Evolutionary conservation across 495 filamentous ascomycete species (phyloP).

Genomic region (Lasiosphaeriaceae sp.): DNA sequence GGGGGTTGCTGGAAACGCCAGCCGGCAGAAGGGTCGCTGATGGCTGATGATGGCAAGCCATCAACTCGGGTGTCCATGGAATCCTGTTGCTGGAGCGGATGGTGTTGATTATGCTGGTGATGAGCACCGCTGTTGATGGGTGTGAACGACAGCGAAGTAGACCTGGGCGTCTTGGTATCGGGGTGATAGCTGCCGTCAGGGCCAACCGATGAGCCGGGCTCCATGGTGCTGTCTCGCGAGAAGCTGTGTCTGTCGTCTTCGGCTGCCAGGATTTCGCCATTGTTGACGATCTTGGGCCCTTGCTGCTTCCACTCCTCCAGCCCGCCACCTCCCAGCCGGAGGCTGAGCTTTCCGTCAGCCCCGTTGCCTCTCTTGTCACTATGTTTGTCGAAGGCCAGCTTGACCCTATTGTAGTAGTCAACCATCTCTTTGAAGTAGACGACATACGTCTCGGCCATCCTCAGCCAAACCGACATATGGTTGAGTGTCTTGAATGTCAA

Average conservation of each 20-base stretch:
- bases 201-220: slow-evolving; percentile 23
- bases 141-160: slow-evolving; percentile 42
- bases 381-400: slow-evolving; percentile 50
- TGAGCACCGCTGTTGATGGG: slow-evolving; percentile 42
- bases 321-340: slow-evolving; percentile 57
- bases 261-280: slow-evolving; percentile 33
- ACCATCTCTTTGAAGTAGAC: slow-evolving; percentile 64
- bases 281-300: slow-evolving; percentile 33
- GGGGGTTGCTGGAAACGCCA: slow-evolving; percentile 1
- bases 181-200: slow-evolving; percentile 17
- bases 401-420: slow-evolving; percentile 61
- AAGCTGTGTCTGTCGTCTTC: slow-evolving; percentile 30
- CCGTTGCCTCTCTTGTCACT: slow-evolving; percentile 19
- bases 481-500: slow-evolving; percentile 38
- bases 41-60: neutral
- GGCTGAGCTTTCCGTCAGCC: slow-evolving; percentile 29
- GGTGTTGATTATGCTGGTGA: slow-evolving; percentile 5
- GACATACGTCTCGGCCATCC: slow-evolving; percentile 70
- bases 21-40: neutral
- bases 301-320: slow-evolving; percentile 65
- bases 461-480: slow-evolving; percentile 62
- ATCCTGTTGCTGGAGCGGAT: neutral
- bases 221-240: slow-evolving; percentile 29
- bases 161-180: slow-evolving; percentile 24
- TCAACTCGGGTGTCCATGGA: neutral